Conservation (phyloP, 2,329 filamentous ascomycete genomes). For the Colletotrichum trifolii region DNA sequence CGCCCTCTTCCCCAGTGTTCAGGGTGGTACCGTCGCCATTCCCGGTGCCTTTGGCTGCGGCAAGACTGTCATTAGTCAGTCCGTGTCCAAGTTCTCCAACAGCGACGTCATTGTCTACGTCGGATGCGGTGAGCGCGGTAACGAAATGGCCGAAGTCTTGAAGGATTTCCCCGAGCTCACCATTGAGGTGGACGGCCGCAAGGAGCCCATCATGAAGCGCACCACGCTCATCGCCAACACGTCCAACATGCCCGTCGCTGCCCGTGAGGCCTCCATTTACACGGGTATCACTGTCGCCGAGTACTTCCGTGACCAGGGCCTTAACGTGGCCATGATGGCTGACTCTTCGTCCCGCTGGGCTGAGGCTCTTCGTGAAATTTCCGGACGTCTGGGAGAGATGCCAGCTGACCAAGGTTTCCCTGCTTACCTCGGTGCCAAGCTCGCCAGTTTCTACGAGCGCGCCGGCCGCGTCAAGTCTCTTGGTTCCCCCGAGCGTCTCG, state of each 20-base stretch:
- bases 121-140: constrained; percentile 90
- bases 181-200: constrained; percentile 92
- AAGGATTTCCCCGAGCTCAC: constrained; percentile 99
- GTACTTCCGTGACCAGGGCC: constrained; percentile 97
- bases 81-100: constrained; percentile 99
- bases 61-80: constrained; percentile 99
- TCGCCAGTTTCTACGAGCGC: constrained; percentile 99
- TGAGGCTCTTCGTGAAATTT: constrained; percentile 97
- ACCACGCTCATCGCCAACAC: constrained; percentile 98
- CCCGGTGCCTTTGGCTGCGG: constrained; percentile 98
- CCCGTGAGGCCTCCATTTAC: constrained; percentile 98
- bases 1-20: constrained; percentile 94
- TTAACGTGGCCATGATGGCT: constrained; percentile 99
- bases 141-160: constrained; percentile 99
- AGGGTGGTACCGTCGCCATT: constrained; percentile 97
- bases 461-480: constrained; percentile 88
- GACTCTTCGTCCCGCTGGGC: constrained; percentile 99
- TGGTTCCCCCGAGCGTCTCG: constrained; percentile 87
- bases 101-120: constrained; percentile 99
- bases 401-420: constrained; percentile 99
- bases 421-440: constrained; percentile 94
- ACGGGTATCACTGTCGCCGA: constrained; percentile 95
- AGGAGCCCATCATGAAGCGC: constrained; percentile 99
- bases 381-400: constrained; percentile 99
- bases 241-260: constrained; percentile 99